Evolutionary conservation across 2,329 filamentous ascomycete genomes (phyloP), one percentile per base, ranked within the genome.

Genomic region (Chrysoporthe puriensis): DNA sequence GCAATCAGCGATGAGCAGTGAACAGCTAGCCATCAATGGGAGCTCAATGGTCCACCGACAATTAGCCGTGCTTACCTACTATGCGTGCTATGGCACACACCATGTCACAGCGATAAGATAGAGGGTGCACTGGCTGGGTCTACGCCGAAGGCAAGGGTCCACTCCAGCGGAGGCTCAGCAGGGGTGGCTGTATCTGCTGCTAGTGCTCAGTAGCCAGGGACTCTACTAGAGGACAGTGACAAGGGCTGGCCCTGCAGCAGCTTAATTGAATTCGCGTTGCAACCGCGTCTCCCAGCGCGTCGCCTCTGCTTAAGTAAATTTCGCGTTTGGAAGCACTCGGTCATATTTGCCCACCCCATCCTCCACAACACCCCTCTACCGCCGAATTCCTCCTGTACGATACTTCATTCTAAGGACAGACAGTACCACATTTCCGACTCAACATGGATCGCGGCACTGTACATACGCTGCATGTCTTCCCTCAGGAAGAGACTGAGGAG

Each of bases 381-480:
- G 9, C n/a, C 18, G 11, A 50, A 21, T 32, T 52, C 13, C 32
- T 58, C 32, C 43, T 34, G 18, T 14, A 32, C 26, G 18, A n/a
- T n/a, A 16, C 54, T 44, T 34, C 11, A 2, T 21, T 9, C 40
- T 36, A 42, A 36, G 42, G n/a, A 5, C 44, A 63, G 14, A 40
- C 34, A 26, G 26, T 32, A 58, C 52, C 60, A 36, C n/a, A 62
- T 43, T 40, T 34, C 40, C 26, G 36, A 46, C 18, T 60, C 48
- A 66, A 40, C 7, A 96, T 97, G 93, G 95, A 99, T 85, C 88
- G 90, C 75, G 91, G 93, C 82, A 94, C 93, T 70, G 89, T 94
- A 62, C 97, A 94, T 80, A 91, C 94, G 4, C 85, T 95, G 73
- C 94, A 91, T 75, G 90, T 97, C 70, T 93, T 85, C 89, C 67